Percentiles rank a stretch among this genome's conserved stretches.
These are phyloP conservation scores for Artemisia tridentata DNA, from an alignment of 129 eudicot genomes.

Conservation along the genomic window DNA sequence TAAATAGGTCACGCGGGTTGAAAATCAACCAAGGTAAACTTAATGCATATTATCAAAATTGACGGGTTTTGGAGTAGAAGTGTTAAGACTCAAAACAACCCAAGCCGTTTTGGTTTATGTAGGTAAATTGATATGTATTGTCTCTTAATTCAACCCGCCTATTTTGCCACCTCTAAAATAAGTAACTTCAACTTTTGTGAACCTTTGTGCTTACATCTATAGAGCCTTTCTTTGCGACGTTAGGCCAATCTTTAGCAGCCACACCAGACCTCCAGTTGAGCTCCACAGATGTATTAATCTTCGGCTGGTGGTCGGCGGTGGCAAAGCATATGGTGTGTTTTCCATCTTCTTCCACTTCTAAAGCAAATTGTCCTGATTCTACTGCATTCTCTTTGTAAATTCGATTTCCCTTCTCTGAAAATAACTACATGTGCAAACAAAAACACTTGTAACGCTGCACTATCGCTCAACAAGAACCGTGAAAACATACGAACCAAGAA, in stretches of 20 bases:
- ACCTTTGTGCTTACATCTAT: constrained; percentile 51
- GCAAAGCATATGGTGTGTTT: constrained; percentile 74
- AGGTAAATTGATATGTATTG: no score
- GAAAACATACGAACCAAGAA: no score
- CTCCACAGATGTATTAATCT: constrained; percentile 53
- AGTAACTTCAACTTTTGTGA: no score
- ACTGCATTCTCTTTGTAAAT: constrained; percentile 56
- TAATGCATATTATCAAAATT: no score
- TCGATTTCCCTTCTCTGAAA: constrained; percentile 47
- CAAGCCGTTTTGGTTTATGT: no score
- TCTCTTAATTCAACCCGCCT: no score
- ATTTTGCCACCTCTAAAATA: no score
- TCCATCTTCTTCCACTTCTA: constrained; percentile 62
- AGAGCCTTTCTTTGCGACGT: constrained; percentile 73
- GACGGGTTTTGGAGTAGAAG: no score
- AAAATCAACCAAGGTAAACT: no score
- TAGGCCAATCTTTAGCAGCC: constrained; percentile 71
- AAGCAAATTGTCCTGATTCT: constrained; percentile 66
- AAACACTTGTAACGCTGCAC: background rate
- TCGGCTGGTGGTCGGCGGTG: constrained; percentile 48
- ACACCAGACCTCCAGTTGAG: constrained; percentile 89
- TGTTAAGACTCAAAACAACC: no score
- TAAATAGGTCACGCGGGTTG: no score
- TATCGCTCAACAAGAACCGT: background rate
- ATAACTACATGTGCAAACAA: constrained; percentile 46